Base-by-base conservation (phyloP, 2,329 filamentous ascomycete genomes). In the Harringtonia aguacate region DNA sequence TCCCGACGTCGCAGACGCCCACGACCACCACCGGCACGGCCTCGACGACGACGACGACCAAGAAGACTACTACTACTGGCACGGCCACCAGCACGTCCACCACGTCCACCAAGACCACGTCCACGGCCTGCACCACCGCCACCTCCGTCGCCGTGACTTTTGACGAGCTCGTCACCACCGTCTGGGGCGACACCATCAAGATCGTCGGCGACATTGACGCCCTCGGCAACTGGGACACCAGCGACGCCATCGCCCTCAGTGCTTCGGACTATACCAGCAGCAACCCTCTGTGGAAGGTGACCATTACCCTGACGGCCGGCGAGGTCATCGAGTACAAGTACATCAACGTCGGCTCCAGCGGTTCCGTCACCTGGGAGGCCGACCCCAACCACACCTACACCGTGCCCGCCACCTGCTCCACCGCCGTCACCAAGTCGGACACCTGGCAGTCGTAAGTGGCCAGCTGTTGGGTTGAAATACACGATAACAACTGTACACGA, bases 271-370 rank as follows among this genome's bases (percentile, higher is more conserved):
- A 86, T 55, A 79, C 75, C 0, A 52, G 62, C 2, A 61, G 57
- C 29, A 76, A 82, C 52, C 78, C 74, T 1, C 50, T 83, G 5
- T 87, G 83, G 83, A 68, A 63, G 39, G 68, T 60, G 0, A 72
- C 71, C 0, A 56, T 85, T 27, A 64, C 62, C 2, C 58, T 87
- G 15, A 59, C 66, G 0, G 66, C 75, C 0, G 81, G 79, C 2
- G 65, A 67, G 39, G 61, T 58, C 5, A 64, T 86, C 36, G 55
- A 77, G 62, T 86, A 85, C 59, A 85, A 86, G 64, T 87, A 77
- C 56, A 72, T 86, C 52, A 72, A 75, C 40, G 68, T 81, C 29
- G 66, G 67, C 46, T 55, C 61, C 1, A 69, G 73, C 52, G 75
- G 78, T 0, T 64, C 62, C 0, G 61, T 81, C 9, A 67, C 60